Percentiles rank a stretch among this genome's conserved stretches.
These are phyloP conservation scores for Penicillium diatomitis DNA, from an alignment of 495 filamentous ascomycete species.

Conservation along the genomic window DNA sequence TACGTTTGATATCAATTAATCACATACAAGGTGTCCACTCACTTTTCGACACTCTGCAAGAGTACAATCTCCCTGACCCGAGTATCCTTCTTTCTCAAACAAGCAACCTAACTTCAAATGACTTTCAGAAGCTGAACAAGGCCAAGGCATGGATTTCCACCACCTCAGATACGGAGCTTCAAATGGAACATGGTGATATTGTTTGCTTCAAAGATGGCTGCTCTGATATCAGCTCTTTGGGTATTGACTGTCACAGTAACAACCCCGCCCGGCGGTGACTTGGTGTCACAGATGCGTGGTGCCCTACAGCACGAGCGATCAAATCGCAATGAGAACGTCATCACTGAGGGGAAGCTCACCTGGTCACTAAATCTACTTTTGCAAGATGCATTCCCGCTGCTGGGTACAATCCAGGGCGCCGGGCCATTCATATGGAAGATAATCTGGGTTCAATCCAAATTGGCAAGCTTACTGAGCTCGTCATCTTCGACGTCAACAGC, in stretches of 20 bases:
- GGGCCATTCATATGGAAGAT: conserved; percentile 33
- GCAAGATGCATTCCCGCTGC: conserved; percentile 39
- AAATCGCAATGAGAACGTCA: conserved; percentile 16
- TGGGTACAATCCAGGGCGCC: conserved; percentile 42
- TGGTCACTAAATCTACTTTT: conserved; percentile 24
- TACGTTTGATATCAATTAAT: too few species aligned
- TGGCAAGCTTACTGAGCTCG: conserved; percentile 39
- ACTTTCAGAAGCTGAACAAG: conserved; percentile 17
- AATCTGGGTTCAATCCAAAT: conserved; percentile 35
- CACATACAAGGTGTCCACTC: conserved; percentile 5
- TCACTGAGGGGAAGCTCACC: conserved; percentile 17
- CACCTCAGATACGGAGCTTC: conserved; percentile 35
- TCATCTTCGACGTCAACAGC: conserved; percentile 32
- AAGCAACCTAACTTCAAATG: conserved; percentile 12
- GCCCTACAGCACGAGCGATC: conserved; percentile 33
- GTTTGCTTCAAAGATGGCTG: conserved; percentile 21
- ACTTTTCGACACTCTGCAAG: conserved; percentile 19
- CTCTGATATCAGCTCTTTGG: conserved; percentile 25
- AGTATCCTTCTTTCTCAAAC: conserved; percentile 33
- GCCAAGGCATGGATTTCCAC: conserved; percentile 20
- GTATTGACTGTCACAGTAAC: conserved; percentile 41
- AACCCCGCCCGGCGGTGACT: conserved; percentile 26
- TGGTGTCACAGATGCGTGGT: conserved; percentile 38
- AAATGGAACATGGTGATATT: conserved; percentile 28
- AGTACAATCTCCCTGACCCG: conserved; percentile 23